Percentiles rank a stretch among this genome's conserved stretches.
Evolutionary conservation across 108 stramenopile species (phyloP).

Genomic region (Conticribra weissflogii): DNA sequence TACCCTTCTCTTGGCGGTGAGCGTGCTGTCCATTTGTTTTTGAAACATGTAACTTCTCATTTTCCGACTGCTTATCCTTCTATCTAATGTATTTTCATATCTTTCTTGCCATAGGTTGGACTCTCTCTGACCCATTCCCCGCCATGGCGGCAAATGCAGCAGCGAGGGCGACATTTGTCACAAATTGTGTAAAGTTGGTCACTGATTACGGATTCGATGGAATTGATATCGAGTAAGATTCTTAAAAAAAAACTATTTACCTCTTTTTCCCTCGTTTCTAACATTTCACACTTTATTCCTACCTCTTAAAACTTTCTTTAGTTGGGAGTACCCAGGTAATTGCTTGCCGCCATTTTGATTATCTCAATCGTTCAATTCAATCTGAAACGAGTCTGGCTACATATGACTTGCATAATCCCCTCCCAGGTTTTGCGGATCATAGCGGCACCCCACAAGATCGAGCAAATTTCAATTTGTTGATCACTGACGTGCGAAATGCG

Average conservation of each 20-base stretch:
- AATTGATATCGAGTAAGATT: constrained; percentile 32
- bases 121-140: constrained; percentile 32
- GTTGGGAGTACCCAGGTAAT: not conserved
- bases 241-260: too few relatives aligned
- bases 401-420: too few relatives aligned
- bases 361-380: too few relatives aligned
- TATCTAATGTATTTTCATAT: not conserved
- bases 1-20: constrained; percentile 18
- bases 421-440: constrained; percentile 28
- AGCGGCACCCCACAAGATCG: constrained; percentile 37
- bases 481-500: constrained; percentile 27
- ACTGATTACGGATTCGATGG: constrained; percentile 46
- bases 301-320: too few relatives aligned
- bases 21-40: too few relatives aligned
- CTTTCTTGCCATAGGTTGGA: constrained; percentile 11
- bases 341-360: too few relatives aligned
- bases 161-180: constrained; percentile 30
- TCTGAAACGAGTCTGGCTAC: too few relatives aligned
- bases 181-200: constrained; percentile 29
- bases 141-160: constrained; percentile 19
- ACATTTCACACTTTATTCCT: too few relatives aligned
- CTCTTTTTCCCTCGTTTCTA: too few relatives aligned
- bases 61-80: not conserved
- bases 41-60: too few relatives aligned
- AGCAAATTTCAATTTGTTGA: constrained; percentile 22